phyloP scores from a whole-genome alignment of 1,284 basidiomycete species.

The Psilocybe mexicana region DNA sequence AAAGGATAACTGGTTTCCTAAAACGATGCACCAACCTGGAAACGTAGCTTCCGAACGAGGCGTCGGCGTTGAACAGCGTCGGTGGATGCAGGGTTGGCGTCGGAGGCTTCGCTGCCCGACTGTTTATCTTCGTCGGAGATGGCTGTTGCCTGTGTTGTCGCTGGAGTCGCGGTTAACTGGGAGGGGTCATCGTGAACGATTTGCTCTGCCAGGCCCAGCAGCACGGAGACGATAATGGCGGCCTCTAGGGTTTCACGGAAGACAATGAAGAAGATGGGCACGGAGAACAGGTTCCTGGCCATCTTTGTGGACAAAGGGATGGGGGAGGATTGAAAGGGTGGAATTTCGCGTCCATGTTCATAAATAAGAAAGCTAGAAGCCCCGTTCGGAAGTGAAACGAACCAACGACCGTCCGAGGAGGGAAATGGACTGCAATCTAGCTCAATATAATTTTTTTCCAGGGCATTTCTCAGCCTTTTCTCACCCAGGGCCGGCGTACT shows the following conservation, averaged over 20 bases:
- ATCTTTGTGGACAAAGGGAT: slow-evolving; percentile 34
- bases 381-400: slow-evolving; percentile 13
- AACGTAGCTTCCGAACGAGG: slow-evolving; percentile 61
- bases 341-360: slow-evolving; percentile 4
- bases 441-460: not conserved
- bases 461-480: too few species aligned
- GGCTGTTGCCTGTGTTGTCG: slow-evolving; percentile 2
- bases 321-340: slow-evolving; percentile 10
- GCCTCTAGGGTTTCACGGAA: slow-evolving; percentile 91
- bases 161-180: slow-evolving; percentile 20
- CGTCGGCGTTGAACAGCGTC: slow-evolving; percentile 34
- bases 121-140: slow-evolving; percentile 17
- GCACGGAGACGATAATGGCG: slow-evolving; percentile 84
- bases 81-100: slow-evolving; percentile 26
- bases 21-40: slow-evolving; percentile 48
- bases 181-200: slow-evolving; percentile 53
- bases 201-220: slow-evolving; percentile 84
- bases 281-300: slow-evolving; percentile 69
- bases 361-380: slow-evolving; percentile 17
- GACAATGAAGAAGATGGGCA: slow-evolving; percentile 87
- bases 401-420: slow-evolving; percentile 4
- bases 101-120: slow-evolving; percentile 25
- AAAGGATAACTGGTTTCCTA: not conserved
- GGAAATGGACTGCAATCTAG: not conserved
- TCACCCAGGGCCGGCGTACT: not conserved